Evolutionary conservation across 1,284 basidiomycete species (phyloP).

Genomic region (Ceratobasidium sp.): DNA sequence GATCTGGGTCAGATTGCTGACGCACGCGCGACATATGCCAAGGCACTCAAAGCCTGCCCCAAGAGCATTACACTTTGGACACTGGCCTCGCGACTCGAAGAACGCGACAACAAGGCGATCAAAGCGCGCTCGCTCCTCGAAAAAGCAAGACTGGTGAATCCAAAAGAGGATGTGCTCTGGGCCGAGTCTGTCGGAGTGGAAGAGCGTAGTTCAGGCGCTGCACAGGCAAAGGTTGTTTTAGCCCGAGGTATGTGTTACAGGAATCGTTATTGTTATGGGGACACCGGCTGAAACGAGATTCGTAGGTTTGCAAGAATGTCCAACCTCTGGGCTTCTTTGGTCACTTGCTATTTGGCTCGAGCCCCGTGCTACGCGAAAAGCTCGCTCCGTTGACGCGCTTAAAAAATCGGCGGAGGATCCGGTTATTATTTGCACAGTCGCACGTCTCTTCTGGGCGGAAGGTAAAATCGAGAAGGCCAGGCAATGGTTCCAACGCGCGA

Average conservation of each 20-base stretch:
- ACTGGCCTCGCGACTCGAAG: constrained; percentile 85
- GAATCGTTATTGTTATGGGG: constrained; percentile 8
- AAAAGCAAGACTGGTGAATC: constrained; percentile 85
- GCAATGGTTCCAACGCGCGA: constrained; percentile 89
- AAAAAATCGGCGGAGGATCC: constrained; percentile 90
- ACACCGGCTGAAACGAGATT: not conserved
- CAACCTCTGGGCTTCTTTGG: constrained; percentile 87
- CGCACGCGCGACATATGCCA: constrained; percentile 79
- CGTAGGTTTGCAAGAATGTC: constrained; percentile 87
- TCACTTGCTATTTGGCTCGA: constrained; percentile 92
- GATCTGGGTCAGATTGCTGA: constrained; percentile 64
- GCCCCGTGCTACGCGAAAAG: constrained; percentile 85
- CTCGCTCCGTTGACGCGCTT: constrained; percentile 88
- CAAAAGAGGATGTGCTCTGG: constrained; percentile 86
- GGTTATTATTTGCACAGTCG: constrained; percentile 87
- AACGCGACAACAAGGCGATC: constrained; percentile 86
- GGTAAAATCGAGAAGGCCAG: constrained; percentile 93
- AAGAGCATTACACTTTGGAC: constrained; percentile 88
- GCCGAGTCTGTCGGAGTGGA: constrained; percentile 90
- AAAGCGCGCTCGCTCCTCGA: constrained; percentile 93
- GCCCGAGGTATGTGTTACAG: constrained; percentile 69
- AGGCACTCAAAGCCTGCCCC: constrained; percentile 83
- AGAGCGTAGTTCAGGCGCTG: constrained; percentile 77
- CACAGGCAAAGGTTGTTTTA: constrained; percentile 85
- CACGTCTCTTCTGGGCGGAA: constrained; percentile 93